These are phyloP conservation scores for Cucumis cinereus DNA, from an alignment of 306 rosid species.

Conservation along the genomic window DNA sequence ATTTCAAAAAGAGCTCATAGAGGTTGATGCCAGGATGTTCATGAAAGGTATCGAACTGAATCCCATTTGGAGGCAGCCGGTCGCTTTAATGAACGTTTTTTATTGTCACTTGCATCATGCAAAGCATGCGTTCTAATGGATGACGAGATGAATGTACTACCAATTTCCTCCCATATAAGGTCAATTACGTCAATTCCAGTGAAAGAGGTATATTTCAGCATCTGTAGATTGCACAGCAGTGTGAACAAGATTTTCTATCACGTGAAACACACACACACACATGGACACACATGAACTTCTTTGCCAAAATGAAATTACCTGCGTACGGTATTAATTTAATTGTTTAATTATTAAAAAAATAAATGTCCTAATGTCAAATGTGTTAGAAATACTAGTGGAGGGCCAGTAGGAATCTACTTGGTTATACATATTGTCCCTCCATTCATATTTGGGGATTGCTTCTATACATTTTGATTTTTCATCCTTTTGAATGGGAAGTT, in stretches of 20 bases:
- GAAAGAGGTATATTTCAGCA: slow-evolving; percentile 42
- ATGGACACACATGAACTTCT: too few relatives aligned
- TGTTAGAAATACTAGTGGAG: not conserved
- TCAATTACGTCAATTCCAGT: slow-evolving; percentile 50
- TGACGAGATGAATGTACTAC: slow-evolving; percentile 79
- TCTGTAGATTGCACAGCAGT: not conserved
- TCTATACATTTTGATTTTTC: not conserved
- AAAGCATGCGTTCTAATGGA: slow-evolving; percentile 84
- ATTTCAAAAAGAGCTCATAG: not conserved
- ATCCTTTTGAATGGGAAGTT: not conserved
- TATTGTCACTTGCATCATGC: slow-evolving; percentile 80
- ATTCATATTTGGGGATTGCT: not conserved
- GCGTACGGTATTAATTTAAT: not conserved
- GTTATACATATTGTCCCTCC: not conserved
- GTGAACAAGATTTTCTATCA: not conserved
- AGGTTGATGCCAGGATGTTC: slow-evolving; percentile 66
- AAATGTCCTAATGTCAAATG: not conserved
- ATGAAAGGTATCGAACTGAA: slow-evolving; percentile 87
- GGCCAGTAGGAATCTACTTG: not conserved
- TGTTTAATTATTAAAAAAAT: not conserved
- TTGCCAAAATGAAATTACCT: not conserved
- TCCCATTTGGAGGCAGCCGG: slow-evolving; percentile 71
- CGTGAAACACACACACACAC: not conserved
- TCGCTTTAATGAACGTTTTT: slow-evolving; percentile 91
- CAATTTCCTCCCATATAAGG: slow-evolving; percentile 86